Evolutionary conservation across 176 grass and related monocot genomes (phyloP).

Genomic region (Dactylis glomerata): DNA sequence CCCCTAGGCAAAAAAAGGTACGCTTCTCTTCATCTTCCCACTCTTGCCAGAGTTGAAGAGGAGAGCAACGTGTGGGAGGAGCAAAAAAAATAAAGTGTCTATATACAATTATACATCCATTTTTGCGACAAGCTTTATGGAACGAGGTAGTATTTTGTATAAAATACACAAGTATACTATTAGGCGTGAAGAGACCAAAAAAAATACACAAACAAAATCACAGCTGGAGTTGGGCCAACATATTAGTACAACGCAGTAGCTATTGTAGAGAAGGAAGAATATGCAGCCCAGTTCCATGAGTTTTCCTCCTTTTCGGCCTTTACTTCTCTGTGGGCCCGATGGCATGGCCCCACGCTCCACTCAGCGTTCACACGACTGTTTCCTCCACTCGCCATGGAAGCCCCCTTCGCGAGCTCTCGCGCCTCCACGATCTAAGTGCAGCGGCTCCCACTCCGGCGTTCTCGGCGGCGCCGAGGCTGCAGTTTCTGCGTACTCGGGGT

Average conservation of each 20-base stretch:
- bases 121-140: too few species aligned
- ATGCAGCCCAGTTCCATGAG: not conserved
- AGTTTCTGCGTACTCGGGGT: not conserved
- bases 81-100: too few species aligned
- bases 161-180: too few species aligned
- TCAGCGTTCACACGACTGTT: slow-evolving; percentile 17
- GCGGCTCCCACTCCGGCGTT: not conserved
- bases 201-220: not conserved
- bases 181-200: not conserved
- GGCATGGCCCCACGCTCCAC: not conserved
- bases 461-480: not conserved
- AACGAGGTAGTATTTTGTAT: too few species aligned
- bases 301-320: not conserved
- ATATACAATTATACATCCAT: too few species aligned
- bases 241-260: not conserved
- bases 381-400: slow-evolving; percentile 29
- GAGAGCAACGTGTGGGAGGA: too few species aligned
- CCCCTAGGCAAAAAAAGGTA: too few species aligned
- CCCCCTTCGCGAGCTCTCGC: not conserved
- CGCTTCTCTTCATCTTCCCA: too few species aligned
- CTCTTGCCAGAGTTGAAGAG: too few species aligned
- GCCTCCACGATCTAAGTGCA: slow-evolving; percentile 36
- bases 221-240: not conserved
- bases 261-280: not conserved
- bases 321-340: not conserved